Base-by-base conservation (phyloP, 768 basidiomycete species). In the Lactarius sp. region DNA sequence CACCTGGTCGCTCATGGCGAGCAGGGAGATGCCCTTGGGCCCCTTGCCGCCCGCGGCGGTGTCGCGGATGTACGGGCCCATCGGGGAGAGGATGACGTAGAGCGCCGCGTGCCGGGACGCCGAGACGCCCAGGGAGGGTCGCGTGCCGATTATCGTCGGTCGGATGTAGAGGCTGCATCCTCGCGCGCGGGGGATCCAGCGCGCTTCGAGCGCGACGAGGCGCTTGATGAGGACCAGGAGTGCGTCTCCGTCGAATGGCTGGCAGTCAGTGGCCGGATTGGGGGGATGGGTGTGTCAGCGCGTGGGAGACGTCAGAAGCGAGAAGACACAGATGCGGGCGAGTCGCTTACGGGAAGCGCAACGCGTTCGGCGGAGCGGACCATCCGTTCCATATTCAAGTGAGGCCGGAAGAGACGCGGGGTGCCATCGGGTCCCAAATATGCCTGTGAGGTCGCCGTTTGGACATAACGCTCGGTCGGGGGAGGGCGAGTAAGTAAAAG, bases 121-220 rank as follows among this genome's bases (percentile, higher is more conserved):
- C 37, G 79, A 79, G 5, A 95, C 87, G 44, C 87, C 84, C 52
- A 90, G 80, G 6, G 78, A 71, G 33, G 77, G 62, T 9, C 78
- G 74, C 1, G 79, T 80, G 22, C 77, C 80, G 61, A 81, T 88
- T 70, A 91, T 75, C 6, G 86, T 93, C 27, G 92, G 88, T 52
- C 94, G 86, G 68, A 97, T 83, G 77, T 96, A 98, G 41, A 98
- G 78, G 61, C 88, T 91, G 73, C 91, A 84, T 14, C 88, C 93
- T 2, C 83, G 78, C 13, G 77, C 73, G 2, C 77, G 75, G 3
- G 94, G 94, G 37, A 97, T 92, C 94, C 94, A 97, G 12, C 87
- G 83, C n/a, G 78, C 74, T 50, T 98, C 94, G 52, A 88, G 66
- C 47, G 71, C 59, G 54, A 90, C 84, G 62, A 98, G 82, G 53